Evolutionary conservation across 1,284 basidiomycete species (phyloP).

Genomic region (Puccinia novopanici): DNA sequence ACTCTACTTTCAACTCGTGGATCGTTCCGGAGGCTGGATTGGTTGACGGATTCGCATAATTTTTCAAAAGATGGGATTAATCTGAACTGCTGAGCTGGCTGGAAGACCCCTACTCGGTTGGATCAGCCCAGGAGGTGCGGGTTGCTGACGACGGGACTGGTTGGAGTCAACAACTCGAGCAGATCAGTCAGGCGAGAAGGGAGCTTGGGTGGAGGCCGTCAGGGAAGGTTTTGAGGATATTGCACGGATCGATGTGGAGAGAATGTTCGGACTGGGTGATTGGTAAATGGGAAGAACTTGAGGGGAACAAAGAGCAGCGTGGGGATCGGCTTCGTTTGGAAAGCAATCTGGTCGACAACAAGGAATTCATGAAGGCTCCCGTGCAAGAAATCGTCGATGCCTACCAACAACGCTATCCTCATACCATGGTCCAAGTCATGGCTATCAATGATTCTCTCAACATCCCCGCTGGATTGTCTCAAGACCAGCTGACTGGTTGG

Average conservation of each 20-base stretch:
- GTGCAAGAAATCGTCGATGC: constrained; percentile 21
- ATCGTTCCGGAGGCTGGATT: too few relatives aligned
- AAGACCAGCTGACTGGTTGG: neutral
- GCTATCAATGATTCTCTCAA: neutral
- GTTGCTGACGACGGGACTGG: neutral
- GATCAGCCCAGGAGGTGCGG: neutral
- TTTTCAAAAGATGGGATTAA: constrained; percentile 78
- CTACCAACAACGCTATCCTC: constrained; percentile 32
- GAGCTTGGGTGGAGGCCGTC: constrained; percentile 41
- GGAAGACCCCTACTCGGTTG: constrained; percentile 8
- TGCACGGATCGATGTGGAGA: constrained; percentile 49
- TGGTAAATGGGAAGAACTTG: constrained; percentile 17
- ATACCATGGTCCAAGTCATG: constrained; percentile 35
- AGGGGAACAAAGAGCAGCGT: neutral
- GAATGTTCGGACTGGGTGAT: constrained; percentile 45
- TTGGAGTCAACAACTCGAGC: constrained; percentile 32
- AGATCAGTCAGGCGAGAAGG: constrained; percentile 30
- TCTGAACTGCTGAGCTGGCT: constrained; percentile 25
- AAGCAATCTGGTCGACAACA: neutral
- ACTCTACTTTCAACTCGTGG: too few relatives aligned
- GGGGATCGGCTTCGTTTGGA: neutral
- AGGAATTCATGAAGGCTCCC: constrained; percentile 14
- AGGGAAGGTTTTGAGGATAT: constrained; percentile 35
- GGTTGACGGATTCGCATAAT: too few relatives aligned
- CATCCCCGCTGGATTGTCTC: neutral